phyloP scores from a whole-genome alignment of 805 yeast species.

The Tetrapisispora phaffii region DNA sequence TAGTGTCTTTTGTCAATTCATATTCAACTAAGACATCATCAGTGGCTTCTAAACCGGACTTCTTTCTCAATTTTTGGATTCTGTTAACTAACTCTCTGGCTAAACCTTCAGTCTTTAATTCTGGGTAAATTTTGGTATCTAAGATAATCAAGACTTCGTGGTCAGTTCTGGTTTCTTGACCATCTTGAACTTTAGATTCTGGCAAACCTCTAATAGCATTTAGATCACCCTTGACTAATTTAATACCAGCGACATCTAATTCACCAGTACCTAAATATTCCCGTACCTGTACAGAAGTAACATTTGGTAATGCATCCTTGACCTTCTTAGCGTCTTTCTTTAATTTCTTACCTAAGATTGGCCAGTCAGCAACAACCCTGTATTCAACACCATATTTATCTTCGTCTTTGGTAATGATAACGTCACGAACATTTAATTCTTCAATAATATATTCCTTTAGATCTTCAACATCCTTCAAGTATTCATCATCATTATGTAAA shows the following conservation, averaged over 20 bases:
- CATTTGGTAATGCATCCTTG: constrained; percentile 80
- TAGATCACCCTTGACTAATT: constrained; percentile 77
- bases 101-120: constrained; percentile 83
- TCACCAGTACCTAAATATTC: constrained; percentile 60
- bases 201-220: constrained; percentile 85
- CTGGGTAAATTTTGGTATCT: constrained; percentile 81
- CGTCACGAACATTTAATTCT: constrained; percentile 85
- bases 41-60: constrained; percentile 87
- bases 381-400: constrained; percentile 84
- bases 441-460: constrained; percentile 73
- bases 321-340: constrained; percentile 90
- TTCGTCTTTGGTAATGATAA: constrained; percentile 84
- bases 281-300: constrained; percentile 77
- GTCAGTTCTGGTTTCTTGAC: constrained; percentile 80
- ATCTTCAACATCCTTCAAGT: constrained; percentile 67
- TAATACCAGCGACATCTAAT: constrained; percentile 81
- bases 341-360: constrained; percentile 92
- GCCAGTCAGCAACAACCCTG: constrained; percentile 97
- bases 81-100: constrained; percentile 96
- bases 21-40: constrained; percentile 90
- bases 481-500: constrained; percentile 65
- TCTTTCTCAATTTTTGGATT: constrained; percentile 94
- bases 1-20: constrained; percentile 50
- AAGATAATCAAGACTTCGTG: constrained; percentile 82
- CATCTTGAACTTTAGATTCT: constrained; percentile 49